phyloP scores from a whole-genome alignment of 2,329 filamentous ascomycete genomes.

The Esteya vermicola region DNA sequence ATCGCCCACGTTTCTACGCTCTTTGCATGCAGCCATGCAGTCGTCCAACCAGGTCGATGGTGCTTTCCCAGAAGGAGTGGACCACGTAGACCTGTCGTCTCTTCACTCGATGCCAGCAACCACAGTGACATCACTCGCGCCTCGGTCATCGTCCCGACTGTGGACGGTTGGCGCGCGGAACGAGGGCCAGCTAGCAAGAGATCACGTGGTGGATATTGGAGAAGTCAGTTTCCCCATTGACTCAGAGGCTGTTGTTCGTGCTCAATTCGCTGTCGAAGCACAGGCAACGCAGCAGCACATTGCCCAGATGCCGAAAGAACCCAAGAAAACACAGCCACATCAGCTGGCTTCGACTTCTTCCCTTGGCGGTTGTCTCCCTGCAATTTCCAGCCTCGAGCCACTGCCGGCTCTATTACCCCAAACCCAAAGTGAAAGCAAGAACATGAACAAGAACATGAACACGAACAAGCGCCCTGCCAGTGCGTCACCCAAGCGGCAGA shows the following conservation, averaged over 20 bases:
- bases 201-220: slow-evolving; percentile 46
- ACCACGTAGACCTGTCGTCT: slow-evolving; percentile 2
- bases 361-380: too few species aligned
- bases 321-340: too few species aligned
- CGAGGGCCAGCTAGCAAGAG: slow-evolving; percentile 48
- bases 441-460: too few species aligned
- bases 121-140: slow-evolving; percentile 1
- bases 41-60: slow-evolving; percentile 34
- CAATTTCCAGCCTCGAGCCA: too few species aligned
- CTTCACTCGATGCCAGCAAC: neutral
- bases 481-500: too few species aligned
- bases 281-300: neutral
- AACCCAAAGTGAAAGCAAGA: too few species aligned
- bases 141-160: neutral
- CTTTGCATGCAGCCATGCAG: slow-evolving; percentile 47
- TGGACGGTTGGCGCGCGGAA: slow-evolving; percentile 44
- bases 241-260: slow-evolving; percentile 6
- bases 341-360: too few species aligned
- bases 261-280: neutral
- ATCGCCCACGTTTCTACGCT: slow-evolving; percentile 49
- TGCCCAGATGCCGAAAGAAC: neutral
- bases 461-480: too few species aligned
- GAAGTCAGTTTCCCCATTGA: slow-evolving; percentile 20
- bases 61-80: neutral
- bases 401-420: too few species aligned